Base-by-base conservation (phyloP, 768 basidiomycete genomes). In the Russula virescens region DNA sequence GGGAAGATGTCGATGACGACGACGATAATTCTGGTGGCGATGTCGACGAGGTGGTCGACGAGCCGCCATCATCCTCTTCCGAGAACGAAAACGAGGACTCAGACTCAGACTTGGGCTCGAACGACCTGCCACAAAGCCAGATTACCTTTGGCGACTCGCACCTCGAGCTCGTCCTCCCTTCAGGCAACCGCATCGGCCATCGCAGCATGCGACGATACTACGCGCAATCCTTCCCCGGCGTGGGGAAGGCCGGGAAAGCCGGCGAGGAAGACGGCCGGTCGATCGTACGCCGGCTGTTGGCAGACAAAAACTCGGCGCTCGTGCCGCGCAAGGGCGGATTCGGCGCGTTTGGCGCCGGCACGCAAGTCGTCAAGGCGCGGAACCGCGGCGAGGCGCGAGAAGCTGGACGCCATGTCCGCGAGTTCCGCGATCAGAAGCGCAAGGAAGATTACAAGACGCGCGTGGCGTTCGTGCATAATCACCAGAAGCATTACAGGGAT, bases 301-400 rank as follows among this genome's bases (percentile, higher is more conserved):
- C 84, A 1, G 92, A 95, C 72, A 93, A 89, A 70, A 87, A 92
- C 69, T 84, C 87, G 0, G 89, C 88, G 0, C 79, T 98, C 46
- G 86, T 99, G 2, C 92, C 96, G 0, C 77, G 84, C 14, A 87
- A 80, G 68, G 94, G 91, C 42, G 94, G 91, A 1, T 92, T 85
- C 64, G 94, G 95, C 26, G 92, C 91, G 2, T 94, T 80, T 69
- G 95, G 95, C 2, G 75, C 75, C 11, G 94, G 92, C 1, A 86
- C 82, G 9, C 83, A 92, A 35, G 88, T 94, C 11, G 82, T 98
- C 64, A 91, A 88, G 72, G 96, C 94, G 23, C 81, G 93, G 55
- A 98, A 98, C 76, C 81, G 81, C n/a, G 97, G 97, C 2, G 96
- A 98, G 76, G 97, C 97, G 16, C 83, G 83, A 66, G 89, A 98